Conservation (phyloP, 192 early-diverging fungal genomes). For the Backusella westeae region DNA sequence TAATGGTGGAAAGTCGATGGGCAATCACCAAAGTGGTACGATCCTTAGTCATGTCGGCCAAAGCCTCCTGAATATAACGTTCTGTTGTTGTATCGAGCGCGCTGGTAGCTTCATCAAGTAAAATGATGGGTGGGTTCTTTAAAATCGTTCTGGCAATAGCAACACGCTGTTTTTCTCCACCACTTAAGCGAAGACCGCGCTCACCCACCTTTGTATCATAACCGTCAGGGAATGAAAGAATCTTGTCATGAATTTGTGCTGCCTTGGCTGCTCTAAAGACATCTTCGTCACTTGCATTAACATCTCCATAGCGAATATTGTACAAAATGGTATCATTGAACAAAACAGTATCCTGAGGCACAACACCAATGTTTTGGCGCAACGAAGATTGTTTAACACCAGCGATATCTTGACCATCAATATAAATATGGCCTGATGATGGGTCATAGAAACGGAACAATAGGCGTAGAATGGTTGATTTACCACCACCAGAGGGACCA, state of each 20-base stretch:
- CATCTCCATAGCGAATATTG: slow-evolving; percentile 88
- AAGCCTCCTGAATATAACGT: slow-evolving; percentile 79
- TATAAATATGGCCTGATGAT: slow-evolving; percentile 67
- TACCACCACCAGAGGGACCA: slow-evolving; percentile 73
- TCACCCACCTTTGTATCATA: slow-evolving; percentile 65
- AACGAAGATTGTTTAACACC: slow-evolving; percentile 67
- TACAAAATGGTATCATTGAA: slow-evolving; percentile 94
- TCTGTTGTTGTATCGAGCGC: slow-evolving; percentile 76
- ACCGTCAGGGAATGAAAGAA: slow-evolving; percentile 71
- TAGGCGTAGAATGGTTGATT: slow-evolving; percentile 76
- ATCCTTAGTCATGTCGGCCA: slow-evolving; percentile 71
- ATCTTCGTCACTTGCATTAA: slow-evolving; percentile 65
- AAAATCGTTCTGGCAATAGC: slow-evolving; percentile 82
- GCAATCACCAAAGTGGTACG: slow-evolving; percentile 88
- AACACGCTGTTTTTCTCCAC: slow-evolving; percentile 90
- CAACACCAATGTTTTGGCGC: slow-evolving; percentile 83
- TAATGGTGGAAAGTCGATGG: slow-evolving; percentile 82
- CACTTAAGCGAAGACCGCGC: slow-evolving; percentile 74
- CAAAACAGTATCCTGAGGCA: slow-evolving; percentile 92
- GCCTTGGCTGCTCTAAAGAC: slow-evolving; percentile 67
- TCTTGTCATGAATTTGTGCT: slow-evolving; percentile 80
- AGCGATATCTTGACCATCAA: slow-evolving; percentile 83
- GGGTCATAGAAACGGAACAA: slow-evolving; percentile 92
- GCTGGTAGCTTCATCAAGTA: slow-evolving; percentile 88
- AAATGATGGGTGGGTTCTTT: slow-evolving; percentile 61